phyloP scores from a whole-genome alignment of 371 early-diverging fungal species.

The Cladochytrium tenue region DNA sequence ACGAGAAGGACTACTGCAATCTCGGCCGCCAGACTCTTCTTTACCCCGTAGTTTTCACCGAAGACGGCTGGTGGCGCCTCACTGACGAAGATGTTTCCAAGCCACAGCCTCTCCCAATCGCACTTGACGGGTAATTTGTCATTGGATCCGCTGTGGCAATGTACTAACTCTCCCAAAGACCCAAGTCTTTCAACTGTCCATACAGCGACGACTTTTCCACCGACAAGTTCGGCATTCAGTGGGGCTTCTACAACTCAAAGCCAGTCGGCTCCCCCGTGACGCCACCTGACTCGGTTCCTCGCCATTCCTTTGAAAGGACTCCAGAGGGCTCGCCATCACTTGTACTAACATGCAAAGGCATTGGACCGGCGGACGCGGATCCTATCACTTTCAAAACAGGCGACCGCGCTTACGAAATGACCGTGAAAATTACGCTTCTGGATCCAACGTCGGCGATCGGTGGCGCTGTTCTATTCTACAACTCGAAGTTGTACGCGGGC shows the following conservation, averaged over 20 bases:
- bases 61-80: conserved; percentile 6
- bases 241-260: background rate
- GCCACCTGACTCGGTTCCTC: background rate
- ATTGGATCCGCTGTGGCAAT: background rate
- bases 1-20: conserved; percentile 9
- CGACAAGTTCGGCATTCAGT: background rate
- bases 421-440: conserved; percentile 2
- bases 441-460: background rate
- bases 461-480: conserved; percentile 3
- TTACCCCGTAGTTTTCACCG: background rate
- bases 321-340: background rate
- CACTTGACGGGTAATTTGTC: background rate
- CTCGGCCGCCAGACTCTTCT: conserved; percentile 3
- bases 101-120: conserved; percentile 2
- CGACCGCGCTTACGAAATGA: conserved; percentile 2
- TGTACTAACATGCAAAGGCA: background rate
- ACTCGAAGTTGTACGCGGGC: conserved; percentile 3
- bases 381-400: conserved; percentile 6
- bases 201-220: conserved; percentile 2
- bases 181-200: background rate
- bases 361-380: conserved; percentile 1
- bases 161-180: background rate
- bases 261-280: background rate
- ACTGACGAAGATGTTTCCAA: background rate
- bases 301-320: background rate